Percentiles rank a stretch among this genome's conserved stretches.
These are phyloP conservation scores for Coriaria nepalensis DNA, from an alignment of 306 rosid genomes.

Conservation along the genomic window DNA sequence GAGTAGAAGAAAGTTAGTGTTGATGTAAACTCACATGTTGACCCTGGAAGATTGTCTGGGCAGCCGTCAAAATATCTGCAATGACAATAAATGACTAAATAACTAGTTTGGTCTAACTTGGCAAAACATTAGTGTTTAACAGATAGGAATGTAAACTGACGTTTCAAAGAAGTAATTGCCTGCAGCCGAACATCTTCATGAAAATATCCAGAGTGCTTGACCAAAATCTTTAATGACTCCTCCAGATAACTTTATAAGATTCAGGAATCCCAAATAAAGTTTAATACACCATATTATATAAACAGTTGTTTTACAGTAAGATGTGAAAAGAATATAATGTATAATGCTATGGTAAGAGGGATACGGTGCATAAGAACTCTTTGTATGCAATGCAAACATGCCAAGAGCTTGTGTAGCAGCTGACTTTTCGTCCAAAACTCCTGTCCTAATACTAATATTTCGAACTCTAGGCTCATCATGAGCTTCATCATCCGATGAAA, in stretches of 20 bases:
- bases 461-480: slow-evolving; percentile 96
- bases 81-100: slow-evolving; percentile 18
- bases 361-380: slow-evolving; percentile 81
- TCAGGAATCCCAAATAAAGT: slow-evolving; percentile 27
- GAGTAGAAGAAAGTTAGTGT: slow-evolving; percentile 5
- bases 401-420: slow-evolving; percentile 99
- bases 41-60: slow-evolving; percentile 59
- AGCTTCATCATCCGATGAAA: slow-evolving; percentile 95
- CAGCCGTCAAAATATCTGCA: slow-evolving; percentile 76
- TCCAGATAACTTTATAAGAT: slow-evolving; percentile 71
- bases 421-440: slow-evolving; percentile 97
- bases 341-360: slow-evolving; percentile 20
- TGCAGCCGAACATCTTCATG: slow-evolving; percentile 99
- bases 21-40: slow-evolving; percentile 47
- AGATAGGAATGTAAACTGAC: slow-evolving; percentile 29
- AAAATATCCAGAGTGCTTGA: slow-evolving; percentile 64
- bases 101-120: background rate
- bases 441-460: slow-evolving; percentile 87
- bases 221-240: slow-evolving; percentile 75
- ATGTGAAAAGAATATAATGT: slow-evolving; percentile 1
- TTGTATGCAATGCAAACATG: slow-evolving; percentile 81
- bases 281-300: slow-evolving; percentile 1
- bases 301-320: background rate
- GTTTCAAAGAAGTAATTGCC: slow-evolving; percentile 70
- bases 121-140: background rate